A percentile compares a stretch with the other conserved stretches of the same genome.
phyloP scores from a whole-genome alignment of 2,329 filamentous ascomycete genomes.

The Cytospora mali region DNA sequence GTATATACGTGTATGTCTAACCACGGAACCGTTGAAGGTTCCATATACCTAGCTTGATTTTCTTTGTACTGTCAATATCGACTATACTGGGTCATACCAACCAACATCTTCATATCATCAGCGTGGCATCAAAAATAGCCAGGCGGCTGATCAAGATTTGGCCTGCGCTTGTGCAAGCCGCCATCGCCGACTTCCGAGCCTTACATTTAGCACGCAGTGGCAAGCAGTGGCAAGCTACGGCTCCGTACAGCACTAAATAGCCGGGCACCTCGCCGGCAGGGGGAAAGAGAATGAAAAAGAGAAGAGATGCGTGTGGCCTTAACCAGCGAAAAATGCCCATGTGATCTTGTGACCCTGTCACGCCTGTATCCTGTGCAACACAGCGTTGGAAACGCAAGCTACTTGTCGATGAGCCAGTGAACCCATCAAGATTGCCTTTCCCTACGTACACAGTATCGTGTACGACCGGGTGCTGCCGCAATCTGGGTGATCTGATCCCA shows the following conservation, averaged over 20 bases:
- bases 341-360: no score
- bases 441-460: neutral
- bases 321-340: neutral
- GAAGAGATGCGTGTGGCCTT: neutral
- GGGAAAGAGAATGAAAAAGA: neutral
- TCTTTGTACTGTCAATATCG: neutral
- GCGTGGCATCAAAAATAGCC: slow-evolving; percentile 15
- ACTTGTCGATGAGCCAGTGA: neutral
- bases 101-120: slow-evolving; percentile 4
- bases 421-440: neutral
- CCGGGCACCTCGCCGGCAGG: neutral
- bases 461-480: neutral
- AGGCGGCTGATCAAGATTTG: neutral
- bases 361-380: neutral
- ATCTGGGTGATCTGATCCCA: neutral
- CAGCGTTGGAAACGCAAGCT: neutral
- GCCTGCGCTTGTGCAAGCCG: slow-evolving; percentile 3
- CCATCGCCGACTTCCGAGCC: slow-evolving; percentile 18
- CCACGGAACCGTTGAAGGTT: neutral
- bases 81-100: neutral
- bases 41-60: neutral
- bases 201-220: no score
- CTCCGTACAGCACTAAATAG: no score
- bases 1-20: neutral
- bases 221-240: no score